Percentiles rank a stretch among this genome's conserved stretches.
Evolutionary conservation across 1,284 basidiomycete genomes (phyloP).

Genomic region (Marasmius tenuissimus): DNA sequence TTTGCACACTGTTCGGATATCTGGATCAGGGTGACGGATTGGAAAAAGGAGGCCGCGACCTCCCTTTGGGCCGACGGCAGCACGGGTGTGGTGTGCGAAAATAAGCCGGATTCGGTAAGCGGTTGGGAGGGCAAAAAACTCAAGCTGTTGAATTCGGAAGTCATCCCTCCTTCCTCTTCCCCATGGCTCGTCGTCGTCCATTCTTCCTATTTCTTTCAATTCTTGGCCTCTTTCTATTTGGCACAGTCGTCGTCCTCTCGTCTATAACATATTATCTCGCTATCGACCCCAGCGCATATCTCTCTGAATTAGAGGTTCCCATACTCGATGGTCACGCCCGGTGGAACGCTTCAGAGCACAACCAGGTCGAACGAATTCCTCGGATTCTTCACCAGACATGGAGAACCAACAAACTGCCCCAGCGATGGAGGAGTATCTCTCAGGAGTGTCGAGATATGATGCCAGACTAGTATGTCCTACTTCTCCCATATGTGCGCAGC

Average conservation of each 20-base stretch:
- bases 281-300: slow-evolving; percentile 77
- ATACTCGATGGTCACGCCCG: slow-evolving; percentile 48
- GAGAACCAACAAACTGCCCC: slow-evolving; percentile 89
- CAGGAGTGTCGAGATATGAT: slow-evolving; percentile 84
- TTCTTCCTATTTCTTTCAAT: slow-evolving; percentile 69
- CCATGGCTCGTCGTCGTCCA: slow-evolving; percentile 54
- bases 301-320: slow-evolving; percentile 79
- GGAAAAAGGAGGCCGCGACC: no score
- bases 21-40: no score
- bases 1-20: no score
- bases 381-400: slow-evolving; percentile 98
- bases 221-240: slow-evolving; percentile 83
- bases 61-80: no score
- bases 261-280: slow-evolving; percentile 90
- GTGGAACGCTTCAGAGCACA: slow-evolving; percentile 62
- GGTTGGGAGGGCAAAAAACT: not conserved
- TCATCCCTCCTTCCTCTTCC: slow-evolving; percentile 20
- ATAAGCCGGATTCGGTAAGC: not conserved
- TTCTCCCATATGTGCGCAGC: slow-evolving; percentile 11
- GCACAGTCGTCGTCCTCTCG: slow-evolving; percentile 90
- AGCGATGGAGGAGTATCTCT: slow-evolving; percentile 80
- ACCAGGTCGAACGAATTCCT: slow-evolving; percentile 75
- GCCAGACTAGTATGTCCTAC: slow-evolving; percentile 86
- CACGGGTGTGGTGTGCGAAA: not conserved
- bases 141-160: not conserved